A percentile compares a stretch with the other conserved stretches of the same genome.
phyloP scores from a whole-genome alignment of 495 filamentous ascomycete species.

The Penicillium coprophilum region DNA sequence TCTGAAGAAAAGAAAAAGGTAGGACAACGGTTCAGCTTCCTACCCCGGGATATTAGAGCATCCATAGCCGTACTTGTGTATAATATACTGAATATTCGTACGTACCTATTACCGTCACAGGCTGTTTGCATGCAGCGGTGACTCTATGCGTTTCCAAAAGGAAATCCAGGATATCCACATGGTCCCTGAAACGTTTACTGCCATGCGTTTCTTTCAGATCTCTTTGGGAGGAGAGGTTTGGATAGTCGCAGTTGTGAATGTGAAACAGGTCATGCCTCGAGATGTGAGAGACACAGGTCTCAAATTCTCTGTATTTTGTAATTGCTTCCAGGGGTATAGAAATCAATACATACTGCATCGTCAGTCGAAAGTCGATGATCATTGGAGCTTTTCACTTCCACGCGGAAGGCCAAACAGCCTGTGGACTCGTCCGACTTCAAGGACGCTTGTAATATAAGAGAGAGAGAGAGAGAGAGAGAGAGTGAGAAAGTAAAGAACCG shows the following conservation, averaged over 20 bases:
- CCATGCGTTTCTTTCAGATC: conserved; percentile 22
- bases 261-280: conserved; percentile 44
- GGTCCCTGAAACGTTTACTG: conserved; percentile 32
- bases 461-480: conserved; percentile 10
- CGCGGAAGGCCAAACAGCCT: conserved; percentile 23
- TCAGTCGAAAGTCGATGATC: conserved; percentile 29
- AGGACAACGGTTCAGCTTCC: conserved; percentile 1
- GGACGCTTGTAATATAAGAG: conserved; percentile 2
- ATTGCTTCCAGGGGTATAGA: conserved; percentile 15
- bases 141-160: conserved; percentile 3
- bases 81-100: background rate
- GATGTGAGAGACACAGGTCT: conserved; percentile 23
- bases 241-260: conserved; percentile 34
- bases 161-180: conserved; percentile 58
- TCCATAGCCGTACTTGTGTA: background rate
- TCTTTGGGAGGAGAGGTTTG: conserved; percentile 23
- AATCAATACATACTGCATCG: conserved; percentile 23
- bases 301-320: conserved; percentile 6
- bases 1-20: background rate
- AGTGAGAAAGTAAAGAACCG: conserved; percentile 4
- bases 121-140: conserved; percentile 36
- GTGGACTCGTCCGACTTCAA: conserved; percentile 27
- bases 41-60: conserved; percentile 4
- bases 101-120: conserved; percentile 26
- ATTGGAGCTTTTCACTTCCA: conserved; percentile 13